Base-by-base conservation (phyloP, 1,284 basidiomycete species). In the Trametes pubescens region DNA sequence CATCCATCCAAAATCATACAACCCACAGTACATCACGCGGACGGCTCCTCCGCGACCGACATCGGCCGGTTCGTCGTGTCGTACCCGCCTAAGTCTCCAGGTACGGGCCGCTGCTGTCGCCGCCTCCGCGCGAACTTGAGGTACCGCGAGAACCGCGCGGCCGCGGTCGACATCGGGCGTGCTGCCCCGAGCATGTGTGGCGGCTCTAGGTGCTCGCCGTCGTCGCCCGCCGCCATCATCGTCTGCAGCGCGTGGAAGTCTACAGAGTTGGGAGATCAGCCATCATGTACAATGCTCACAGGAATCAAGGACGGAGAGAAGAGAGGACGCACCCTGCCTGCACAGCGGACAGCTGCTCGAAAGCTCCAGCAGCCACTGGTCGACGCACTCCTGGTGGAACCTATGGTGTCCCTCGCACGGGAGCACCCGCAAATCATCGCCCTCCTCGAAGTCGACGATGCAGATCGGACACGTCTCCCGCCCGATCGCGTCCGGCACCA, bases 391-490 rank as follows among this genome's bases (percentile, higher is more conserved):
- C 72, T 91, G 88, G 73, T 98, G 95, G 81, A 96, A 98, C 59
- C 87, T 84, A 75, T 98, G 95, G 68, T 91, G 87, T 49, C 91
- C 92, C 73, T 94, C 92, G 76, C 95, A 98, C 0, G 95, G 95
- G 60, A 98, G 79, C 38, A 96, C 85, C 35, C 95, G 87, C 18
- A 97, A 78, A 75, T 96, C 93, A 73, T 98, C 95, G 6, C 94
- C 95, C 66, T 93, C 91, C 76, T 96, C 92, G 73, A 98, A 98
- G 71, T 96, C 95, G 44, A 94, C 82, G 65, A 97, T 91, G 74
- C 96, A 98, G 67, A 98, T 98, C 7, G 96, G 95, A 78, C 95
- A 98, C 26, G 91, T 94, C 75, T 94, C 92, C 44, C 86, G 85
- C 14, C 90, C 92, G 46, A 93, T 92, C 14, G 84, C 82, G 51